Evolutionary conservation across 306 rosid species (phyloP).

Genomic region (Datisca glomerata): DNA sequence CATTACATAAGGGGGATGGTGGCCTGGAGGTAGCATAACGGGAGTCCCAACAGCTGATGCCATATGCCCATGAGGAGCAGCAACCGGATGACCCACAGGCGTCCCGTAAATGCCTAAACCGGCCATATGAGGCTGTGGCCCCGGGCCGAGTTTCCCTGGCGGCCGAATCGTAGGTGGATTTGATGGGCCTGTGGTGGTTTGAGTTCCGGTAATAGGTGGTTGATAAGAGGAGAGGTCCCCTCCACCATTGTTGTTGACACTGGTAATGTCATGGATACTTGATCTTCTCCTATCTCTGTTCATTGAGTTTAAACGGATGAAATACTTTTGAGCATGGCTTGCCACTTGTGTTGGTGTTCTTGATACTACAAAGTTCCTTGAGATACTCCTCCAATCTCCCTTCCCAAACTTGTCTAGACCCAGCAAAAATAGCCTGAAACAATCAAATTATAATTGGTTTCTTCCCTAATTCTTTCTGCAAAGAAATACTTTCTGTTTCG

Average conservation of each 20-base stretch:
- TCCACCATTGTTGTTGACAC: constrained; percentile 52
- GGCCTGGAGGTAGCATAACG: constrained; percentile 78
- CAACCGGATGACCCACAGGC: constrained; percentile 75
- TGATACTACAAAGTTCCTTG: constrained; percentile 89
- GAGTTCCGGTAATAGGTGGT: constrained; percentile 85
- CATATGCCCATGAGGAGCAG: constrained; percentile 75
- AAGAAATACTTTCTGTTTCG: too few relatives aligned
- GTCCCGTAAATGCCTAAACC: constrained; percentile 89
- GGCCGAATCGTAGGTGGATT: constrained; percentile 39
- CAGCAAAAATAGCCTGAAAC: constrained; percentile 73
- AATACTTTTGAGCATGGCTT: constrained; percentile 96
- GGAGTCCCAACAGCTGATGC: constrained; percentile 93
- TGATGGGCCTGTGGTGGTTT: constrained; percentile 30
- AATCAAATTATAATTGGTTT: background rate
- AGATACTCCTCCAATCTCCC: constrained; percentile 99
- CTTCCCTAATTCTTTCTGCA: background rate
- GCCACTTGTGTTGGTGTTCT: constrained; percentile 99
- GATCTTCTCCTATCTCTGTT: constrained; percentile 95
- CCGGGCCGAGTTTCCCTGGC: constrained; percentile 60
- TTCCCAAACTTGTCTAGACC: constrained; percentile 97
- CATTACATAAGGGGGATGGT: constrained; percentile 55
- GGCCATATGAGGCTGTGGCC: constrained; percentile 46
- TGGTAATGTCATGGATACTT: constrained; percentile 89
- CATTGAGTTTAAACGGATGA: constrained; percentile 86
- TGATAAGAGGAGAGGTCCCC: constrained; percentile 41